Base-by-base conservation (phyloP, 129 eudicot genomes). In the Solidago caesia region DNA sequence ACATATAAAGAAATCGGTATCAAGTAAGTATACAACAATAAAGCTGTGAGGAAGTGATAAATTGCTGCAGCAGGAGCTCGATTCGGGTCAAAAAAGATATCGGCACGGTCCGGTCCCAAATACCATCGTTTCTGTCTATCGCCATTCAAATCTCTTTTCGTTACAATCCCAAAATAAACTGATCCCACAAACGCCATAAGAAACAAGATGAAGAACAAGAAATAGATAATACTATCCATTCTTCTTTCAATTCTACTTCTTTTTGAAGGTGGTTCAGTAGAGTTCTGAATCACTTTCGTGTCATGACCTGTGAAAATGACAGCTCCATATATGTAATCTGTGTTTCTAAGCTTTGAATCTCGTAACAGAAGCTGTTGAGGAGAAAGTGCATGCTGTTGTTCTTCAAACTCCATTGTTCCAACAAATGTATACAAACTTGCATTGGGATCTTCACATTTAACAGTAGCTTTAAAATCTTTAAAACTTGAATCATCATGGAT, bases 291-390 rank as follows among this genome's bases (percentile, higher is more conserved):
- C 51, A 94, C 98, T 75, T 94, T 94, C 10, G 98, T 94, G 15
- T 94, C 98, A 44, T 83, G 96, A 69, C 98, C 98, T 13, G 96
- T 93, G 83, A 93, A 93, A 52, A 93, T 82, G 57, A 90, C 98
- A 12, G 77, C 89, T 15, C 98, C 98, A 59, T 84, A 93, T 16
- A 93, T 78, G 67, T 84, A 81, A n/a, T 93, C 96, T 5, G 98
- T 93, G 79, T 93, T 93, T 27, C 98, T 77, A 9, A 93, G 88
- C 75, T 93, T 93, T 1, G 96, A 88, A 66, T 88, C 98, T 48
- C 98, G 65, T 47, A 93, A 89, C 5, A 93, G 91, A 26, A 93
- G 84, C 26, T 93, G 96, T 52, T 90, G 97, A 26, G 92, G 91
- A 13, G 92, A 86, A 69, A 93, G 96, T 27, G 96, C 88, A 67